These are phyloP conservation scores for Euphrasia confusa DNA, from an alignment of 257 asterid genomes.

Conservation along the genomic window DNA sequence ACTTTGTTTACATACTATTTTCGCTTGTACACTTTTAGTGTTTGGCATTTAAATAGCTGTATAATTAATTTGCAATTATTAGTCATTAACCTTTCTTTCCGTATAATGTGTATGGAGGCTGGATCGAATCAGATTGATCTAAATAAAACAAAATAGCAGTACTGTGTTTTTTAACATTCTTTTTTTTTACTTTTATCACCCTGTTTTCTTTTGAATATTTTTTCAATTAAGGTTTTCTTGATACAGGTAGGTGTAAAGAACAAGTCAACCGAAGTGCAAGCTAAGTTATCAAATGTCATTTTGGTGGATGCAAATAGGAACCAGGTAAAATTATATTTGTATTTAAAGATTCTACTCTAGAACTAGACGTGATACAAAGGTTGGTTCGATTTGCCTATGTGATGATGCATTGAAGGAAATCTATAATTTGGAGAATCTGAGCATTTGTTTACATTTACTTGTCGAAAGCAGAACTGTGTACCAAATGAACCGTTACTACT, in stretches of 20 bases:
- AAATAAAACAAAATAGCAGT: not conserved
- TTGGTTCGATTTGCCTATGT: slow-evolving; percentile 2
- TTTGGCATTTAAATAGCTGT: not conserved
- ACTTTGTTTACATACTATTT: not conserved
- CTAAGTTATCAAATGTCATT: slow-evolving; percentile 69
- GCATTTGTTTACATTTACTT: too few species aligned
- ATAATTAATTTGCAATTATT: not conserved
- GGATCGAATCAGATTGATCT: slow-evolving; percentile 3
- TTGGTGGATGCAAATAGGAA: slow-evolving; percentile 84
- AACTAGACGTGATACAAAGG: not conserved
- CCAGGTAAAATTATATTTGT: slow-evolving; percentile 54
- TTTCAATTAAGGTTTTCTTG: slow-evolving; percentile 15
- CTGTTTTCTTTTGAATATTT: slow-evolving; percentile 18
- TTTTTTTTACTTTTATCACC: slow-evolving; percentile 4
- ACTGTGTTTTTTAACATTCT: slow-evolving; percentile 3
- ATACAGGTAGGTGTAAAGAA: slow-evolving; percentile 93
- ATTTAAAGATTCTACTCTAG: slow-evolving; percentile 3
- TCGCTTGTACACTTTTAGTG: not conserved
- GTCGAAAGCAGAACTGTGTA: too few species aligned
- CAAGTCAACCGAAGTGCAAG: slow-evolving; percentile 76
- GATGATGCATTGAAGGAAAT: not conserved
- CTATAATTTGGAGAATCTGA: too few species aligned
- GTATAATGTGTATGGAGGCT: not conserved
- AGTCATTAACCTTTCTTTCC: not conserved
- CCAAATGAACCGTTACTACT: not conserved